A percentile compares a stretch with the other conserved stretches of the same genome.
Evolutionary conservation across 192 early-diverging fungal genomes (phyloP).

Genomic region (Helicostylum pulchrum): DNA sequence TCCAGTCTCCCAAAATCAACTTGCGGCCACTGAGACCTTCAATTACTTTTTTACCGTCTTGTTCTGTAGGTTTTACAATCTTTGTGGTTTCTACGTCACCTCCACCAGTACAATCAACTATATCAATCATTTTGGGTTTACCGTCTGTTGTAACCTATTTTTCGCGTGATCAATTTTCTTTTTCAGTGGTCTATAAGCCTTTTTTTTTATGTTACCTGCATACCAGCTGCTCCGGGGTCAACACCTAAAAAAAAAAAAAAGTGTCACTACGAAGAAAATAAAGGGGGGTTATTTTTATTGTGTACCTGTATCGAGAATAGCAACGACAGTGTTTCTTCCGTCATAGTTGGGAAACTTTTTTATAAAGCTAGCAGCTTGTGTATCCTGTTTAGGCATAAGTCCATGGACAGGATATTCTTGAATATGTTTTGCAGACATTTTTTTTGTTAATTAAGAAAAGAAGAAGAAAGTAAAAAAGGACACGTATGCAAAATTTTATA

Average conservation of each 20-base stretch:
- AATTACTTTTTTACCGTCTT: slow-evolving; percentile 46
- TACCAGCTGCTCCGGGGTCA: slow-evolving; percentile 87
- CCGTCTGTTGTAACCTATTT: slow-evolving; percentile 76
- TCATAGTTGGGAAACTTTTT: slow-evolving; percentile 83
- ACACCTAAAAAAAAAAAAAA: slow-evolving; percentile 47
- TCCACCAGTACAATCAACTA: slow-evolving; percentile 92
- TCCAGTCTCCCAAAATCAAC: slow-evolving; percentile 70
- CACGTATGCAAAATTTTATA: not conserved
- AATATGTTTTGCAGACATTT: slow-evolving; percentile 22
- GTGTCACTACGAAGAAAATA: not conserved
- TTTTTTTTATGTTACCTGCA: slow-evolving; percentile 52
- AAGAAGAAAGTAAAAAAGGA: not conserved
- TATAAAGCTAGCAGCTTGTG: slow-evolving; percentile 79
- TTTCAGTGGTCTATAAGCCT: not conserved
- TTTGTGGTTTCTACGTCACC: slow-evolving; percentile 66
- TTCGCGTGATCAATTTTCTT: not conserved
- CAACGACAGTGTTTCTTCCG: slow-evolving; percentile 85
- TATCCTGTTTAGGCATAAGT: slow-evolving; percentile 71
- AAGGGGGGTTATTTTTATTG: not conserved
- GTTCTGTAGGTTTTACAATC: slow-evolving; percentile 50
- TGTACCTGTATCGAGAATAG: slow-evolving; percentile 83
- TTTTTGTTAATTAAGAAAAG: not conserved
- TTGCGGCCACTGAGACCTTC: slow-evolving; percentile 72
- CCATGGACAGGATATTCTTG: slow-evolving; percentile 58
- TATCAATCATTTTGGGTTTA: slow-evolving; percentile 86